A percentile compares a stretch with the other conserved stretches of the same genome.
phyloP scores from a whole-genome alignment of 352 stramenopile genomes.

The Globisporangium uncinulatum region DNA sequence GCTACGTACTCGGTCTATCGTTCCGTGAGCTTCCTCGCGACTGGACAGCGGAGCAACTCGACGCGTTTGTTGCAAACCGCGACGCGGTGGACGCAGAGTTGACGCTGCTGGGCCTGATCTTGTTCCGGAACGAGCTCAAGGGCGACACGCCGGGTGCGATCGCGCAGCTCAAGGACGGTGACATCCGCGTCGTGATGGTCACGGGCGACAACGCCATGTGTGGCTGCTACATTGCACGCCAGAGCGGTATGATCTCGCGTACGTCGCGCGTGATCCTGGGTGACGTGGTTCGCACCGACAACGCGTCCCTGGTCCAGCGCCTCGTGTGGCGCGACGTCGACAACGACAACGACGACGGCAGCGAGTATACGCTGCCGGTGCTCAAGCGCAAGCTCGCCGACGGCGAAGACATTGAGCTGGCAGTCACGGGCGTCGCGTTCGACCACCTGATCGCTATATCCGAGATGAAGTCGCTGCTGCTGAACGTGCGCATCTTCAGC shows the following conservation, averaged over 20 bases:
- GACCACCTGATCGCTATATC: constrained; percentile 55
- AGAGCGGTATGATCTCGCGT: constrained; percentile 61
- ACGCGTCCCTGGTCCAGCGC: constrained; percentile 20
- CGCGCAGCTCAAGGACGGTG: constrained; percentile 59
- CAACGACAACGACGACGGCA: constrained; percentile 40
- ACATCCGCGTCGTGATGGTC: constrained; percentile 81
- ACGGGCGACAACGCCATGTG: constrained; percentile 87
- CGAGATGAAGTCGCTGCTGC: constrained; percentile 49
- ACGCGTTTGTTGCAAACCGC: constrained; percentile 44
- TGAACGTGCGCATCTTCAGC: constrained; percentile 74
- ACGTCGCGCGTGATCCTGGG: constrained; percentile 33
- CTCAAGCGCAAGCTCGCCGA: too few relatives aligned
- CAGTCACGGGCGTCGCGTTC: constrained; percentile 69
- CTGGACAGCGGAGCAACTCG: not conserved
- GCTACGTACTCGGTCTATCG: constrained; percentile 86
- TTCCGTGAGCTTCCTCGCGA: constrained; percentile 41
- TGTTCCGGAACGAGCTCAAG: constrained; percentile 90
- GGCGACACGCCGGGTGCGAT: constrained; percentile 77
- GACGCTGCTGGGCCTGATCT: constrained; percentile 77
- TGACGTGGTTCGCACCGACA: constrained; percentile 31
- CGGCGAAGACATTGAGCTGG: too few relatives aligned
- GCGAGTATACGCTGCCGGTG: constrained; percentile 23
- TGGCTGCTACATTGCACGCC: constrained; percentile 11
- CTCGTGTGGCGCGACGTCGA: constrained; percentile 50
- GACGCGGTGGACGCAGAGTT: constrained; percentile 74